Evolutionary conservation across 1,284 basidiomycete genomes (phyloP).

Genomic region (Kwoniella shivajii): DNA sequence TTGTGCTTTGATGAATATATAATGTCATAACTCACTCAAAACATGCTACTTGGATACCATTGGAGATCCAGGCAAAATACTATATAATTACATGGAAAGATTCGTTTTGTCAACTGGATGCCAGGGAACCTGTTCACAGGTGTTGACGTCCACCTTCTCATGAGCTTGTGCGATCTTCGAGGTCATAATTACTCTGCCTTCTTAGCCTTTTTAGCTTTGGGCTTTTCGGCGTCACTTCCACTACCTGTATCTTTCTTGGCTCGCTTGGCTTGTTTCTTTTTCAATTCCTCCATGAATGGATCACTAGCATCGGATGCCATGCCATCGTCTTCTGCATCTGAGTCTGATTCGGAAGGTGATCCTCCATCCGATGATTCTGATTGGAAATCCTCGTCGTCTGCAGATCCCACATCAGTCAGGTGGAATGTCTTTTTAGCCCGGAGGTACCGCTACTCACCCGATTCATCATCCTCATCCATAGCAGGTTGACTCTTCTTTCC

Average conservation of each 20-base stretch:
- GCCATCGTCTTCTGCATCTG: slow-evolving; percentile 60
- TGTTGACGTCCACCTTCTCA: too few species aligned
- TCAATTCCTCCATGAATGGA: slow-evolving; percentile 69
- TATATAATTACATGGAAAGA: too few species aligned
- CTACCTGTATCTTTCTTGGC: slow-evolving; percentile 53
- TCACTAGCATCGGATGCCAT: slow-evolving; percentile 58
- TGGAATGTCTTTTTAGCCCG: not conserved
- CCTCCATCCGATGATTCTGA: slow-evolving; percentile 80
- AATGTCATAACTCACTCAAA: not conserved
- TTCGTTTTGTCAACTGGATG: too few species aligned
- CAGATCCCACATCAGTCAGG: not conserved
- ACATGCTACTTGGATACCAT: too few species aligned
- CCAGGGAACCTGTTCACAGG: too few species aligned
- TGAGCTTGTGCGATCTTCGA: too few species aligned
- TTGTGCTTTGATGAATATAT: not conserved
- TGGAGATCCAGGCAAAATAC: too few species aligned
- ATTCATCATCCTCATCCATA: slow-evolving; percentile 76
- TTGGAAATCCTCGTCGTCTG: slow-evolving; percentile 83
- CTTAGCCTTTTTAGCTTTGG: slow-evolving; percentile 49
- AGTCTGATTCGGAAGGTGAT: slow-evolving; percentile 75
- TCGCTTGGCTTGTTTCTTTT: slow-evolving; percentile 61
- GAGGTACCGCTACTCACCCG: slow-evolving; percentile 62
- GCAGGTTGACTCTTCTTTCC: slow-evolving; percentile 44
- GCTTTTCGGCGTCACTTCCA: slow-evolving; percentile 35
- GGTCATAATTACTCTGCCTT: slow-evolving; percentile 36